These are phyloP conservation scores for Yamadazyma laniorum DNA, from an alignment of 805 yeast genomes.

Conservation along the genomic window DNA sequence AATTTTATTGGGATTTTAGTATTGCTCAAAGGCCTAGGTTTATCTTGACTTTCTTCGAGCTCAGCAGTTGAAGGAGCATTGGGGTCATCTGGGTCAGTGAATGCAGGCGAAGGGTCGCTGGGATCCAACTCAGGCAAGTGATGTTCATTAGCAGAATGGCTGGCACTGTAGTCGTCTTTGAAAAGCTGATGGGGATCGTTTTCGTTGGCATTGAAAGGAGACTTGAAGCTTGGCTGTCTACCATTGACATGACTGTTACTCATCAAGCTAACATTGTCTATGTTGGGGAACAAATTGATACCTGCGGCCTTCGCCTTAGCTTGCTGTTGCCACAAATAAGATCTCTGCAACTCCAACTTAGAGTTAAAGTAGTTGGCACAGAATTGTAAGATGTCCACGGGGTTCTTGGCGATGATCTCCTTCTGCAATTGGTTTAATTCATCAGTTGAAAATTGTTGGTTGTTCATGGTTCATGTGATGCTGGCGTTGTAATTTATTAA, in stretches of 20 bases:
- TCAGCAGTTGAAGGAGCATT: constrained; percentile 12
- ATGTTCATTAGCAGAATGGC: constrained; percentile 9
- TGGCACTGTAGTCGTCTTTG: constrained; percentile 25
- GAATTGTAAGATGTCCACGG: constrained; percentile 69
- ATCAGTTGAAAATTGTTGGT: constrained; percentile 24
- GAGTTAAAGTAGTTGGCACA: constrained; percentile 70
- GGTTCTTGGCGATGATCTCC: constrained; percentile 51
- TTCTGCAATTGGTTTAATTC: constrained; percentile 65
- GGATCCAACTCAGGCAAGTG: constrained; percentile 26
- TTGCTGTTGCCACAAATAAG: constrained; percentile 50
- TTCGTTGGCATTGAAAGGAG: constrained; percentile 50
- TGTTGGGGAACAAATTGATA: constrained; percentile 43
- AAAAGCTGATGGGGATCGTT: constrained; percentile 60
- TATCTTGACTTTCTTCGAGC: constrained; percentile 10
- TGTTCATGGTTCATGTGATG: constrained; percentile 2
- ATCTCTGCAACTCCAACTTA: constrained; percentile 59
- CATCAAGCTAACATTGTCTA: constrained; percentile 31
- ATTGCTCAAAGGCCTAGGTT: constrained; percentile 16
- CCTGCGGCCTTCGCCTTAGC: constrained; percentile 50
- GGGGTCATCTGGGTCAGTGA: constrained; percentile 26
- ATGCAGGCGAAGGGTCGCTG: constrained; percentile 18
- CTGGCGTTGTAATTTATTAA: not conserved
- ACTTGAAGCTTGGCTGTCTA: constrained; percentile 51
- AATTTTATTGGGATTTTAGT: constrained; percentile 52
- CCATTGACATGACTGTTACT: constrained; percentile 25